Evolutionary conservation across 78 protist species (phyloP).

Genomic region (Isochrysis galbana): DNA sequence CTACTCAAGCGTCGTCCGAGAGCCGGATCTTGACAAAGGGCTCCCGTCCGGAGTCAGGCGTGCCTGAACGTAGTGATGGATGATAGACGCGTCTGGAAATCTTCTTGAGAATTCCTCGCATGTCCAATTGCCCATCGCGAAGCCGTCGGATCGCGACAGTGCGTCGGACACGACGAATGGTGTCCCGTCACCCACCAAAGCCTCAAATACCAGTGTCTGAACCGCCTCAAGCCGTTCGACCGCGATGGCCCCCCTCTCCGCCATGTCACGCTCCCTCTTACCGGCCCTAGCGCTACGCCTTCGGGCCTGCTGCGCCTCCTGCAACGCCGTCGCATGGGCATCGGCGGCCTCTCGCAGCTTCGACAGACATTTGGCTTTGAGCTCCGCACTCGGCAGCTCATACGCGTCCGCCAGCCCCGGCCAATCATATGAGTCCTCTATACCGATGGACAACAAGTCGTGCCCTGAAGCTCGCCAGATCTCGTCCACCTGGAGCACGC

Average conservation of each 20-base stretch:
- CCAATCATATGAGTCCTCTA: background rate
- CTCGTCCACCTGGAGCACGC: background rate
- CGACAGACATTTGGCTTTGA: background rate
- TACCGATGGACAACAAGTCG: background rate
- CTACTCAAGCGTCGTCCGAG: no score
- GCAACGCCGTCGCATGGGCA: background rate
- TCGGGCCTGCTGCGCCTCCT: background rate
- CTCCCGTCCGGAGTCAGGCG: no score
- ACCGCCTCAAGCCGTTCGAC: background rate
- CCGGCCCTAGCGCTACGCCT: background rate
- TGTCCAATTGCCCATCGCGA: background rate
- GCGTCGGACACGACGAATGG: background rate
- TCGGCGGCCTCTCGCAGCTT: background rate
- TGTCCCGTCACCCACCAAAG: background rate
- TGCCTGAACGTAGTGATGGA: background rate
- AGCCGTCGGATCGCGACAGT: background rate
- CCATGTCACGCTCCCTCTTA: background rate
- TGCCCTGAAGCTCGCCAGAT: background rate
- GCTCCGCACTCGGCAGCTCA: background rate
- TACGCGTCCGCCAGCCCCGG: background rate
- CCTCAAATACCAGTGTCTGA: background rate
- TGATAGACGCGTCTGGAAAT: background rate
- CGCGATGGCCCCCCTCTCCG: no score
- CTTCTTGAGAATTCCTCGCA: background rate
- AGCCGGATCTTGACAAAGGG: no score